Conservation (phyloP, 2,329 filamentous ascomycete species). For the Zymoseptoria crescenta region DNA sequence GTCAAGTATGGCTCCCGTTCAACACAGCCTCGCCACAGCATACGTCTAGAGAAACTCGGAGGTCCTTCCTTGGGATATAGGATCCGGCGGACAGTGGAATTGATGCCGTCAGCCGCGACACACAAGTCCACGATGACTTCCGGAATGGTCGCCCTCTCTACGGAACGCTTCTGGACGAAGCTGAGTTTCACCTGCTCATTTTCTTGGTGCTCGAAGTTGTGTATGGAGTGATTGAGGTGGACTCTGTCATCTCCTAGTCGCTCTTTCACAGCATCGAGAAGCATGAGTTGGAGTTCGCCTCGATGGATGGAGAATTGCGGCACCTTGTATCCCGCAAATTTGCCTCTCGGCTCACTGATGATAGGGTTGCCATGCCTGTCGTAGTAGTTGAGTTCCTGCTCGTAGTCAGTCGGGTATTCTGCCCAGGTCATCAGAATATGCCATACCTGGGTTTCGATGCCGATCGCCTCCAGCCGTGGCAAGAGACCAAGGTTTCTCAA, state of each 20-base stretch:
- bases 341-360: conserved; percentile 36
- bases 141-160: conserved; percentile 23
- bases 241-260: conserved; percentile 33
- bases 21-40: conserved; percentile 40
- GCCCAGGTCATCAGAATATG: background rate
- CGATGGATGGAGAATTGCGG: conserved; percentile 42
- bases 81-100: conserved; percentile 35
- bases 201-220: conserved; percentile 31
- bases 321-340: conserved; percentile 35
- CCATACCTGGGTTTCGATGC: conserved; percentile 30
- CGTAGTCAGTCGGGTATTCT: background rate
- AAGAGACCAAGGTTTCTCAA: conserved; percentile 38
- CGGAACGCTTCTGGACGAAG: conserved; percentile 10
- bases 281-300: conserved; percentile 40
- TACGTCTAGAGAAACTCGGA: conserved; percentile 39
- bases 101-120: conserved; percentile 41
- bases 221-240: conserved; percentile 35
- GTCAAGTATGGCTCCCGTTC: conserved; percentile 37
- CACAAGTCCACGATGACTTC: conserved; percentile 30
- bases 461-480: conserved; percentile 34
- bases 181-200: conserved; percentile 3
- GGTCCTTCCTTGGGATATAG: conserved; percentile 40
- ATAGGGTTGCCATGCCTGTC: conserved; percentile 38
- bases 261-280: conserved; percentile 37
- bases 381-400: conserved; percentile 38